Percentiles rank a stretch among this genome's conserved stretches.
These are phyloP conservation scores for Orbilia oligospora DNA, from an alignment of 2,329 filamentous ascomycete species.

Conservation along the genomic window DNA sequence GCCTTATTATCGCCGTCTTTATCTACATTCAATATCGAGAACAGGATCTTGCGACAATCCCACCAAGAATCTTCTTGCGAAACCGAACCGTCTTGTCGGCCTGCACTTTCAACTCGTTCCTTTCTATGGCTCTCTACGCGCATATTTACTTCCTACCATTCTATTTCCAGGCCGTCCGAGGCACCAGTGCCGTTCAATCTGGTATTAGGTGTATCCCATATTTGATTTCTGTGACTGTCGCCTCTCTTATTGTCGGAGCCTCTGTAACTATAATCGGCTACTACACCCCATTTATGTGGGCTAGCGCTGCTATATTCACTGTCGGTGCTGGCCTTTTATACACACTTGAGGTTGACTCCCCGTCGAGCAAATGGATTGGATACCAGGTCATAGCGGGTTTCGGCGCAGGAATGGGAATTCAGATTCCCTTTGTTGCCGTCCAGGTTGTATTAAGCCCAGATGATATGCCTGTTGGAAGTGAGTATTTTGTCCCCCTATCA, in stretches of 20 bases:
- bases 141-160: constrained; percentile 69
- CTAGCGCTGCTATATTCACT: constrained; percentile 65
- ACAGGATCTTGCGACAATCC: constrained; percentile 67
- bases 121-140: constrained; percentile 67
- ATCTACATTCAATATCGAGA: constrained; percentile 65
- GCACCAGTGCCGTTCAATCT: constrained; percentile 68
- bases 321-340: constrained; percentile 68
- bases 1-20: constrained; percentile 65
- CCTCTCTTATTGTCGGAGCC: constrained; percentile 68
- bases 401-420: constrained; percentile 65
- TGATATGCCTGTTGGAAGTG: constrained; percentile 64
- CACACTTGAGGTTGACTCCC: constrained; percentile 66
- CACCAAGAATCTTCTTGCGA: constrained; percentile 67
- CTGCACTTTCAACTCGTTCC: constrained; percentile 65
- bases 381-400: constrained; percentile 64
- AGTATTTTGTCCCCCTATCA: constrained; percentile 62
- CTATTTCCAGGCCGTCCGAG: constrained; percentile 70
- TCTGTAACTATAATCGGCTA: constrained; percentile 68
- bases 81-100: constrained; percentile 66
- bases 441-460: constrained; percentile 64
- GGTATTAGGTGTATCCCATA: constrained; percentile 69
- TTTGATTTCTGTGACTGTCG: constrained; percentile 66
- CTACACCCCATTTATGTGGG: constrained; percentile 68
- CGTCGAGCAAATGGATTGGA: constrained; percentile 66
- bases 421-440: constrained; percentile 64